A percentile compares a stretch with the other conserved stretches of the same genome.
These are phyloP conservation scores for Candida suzukii DNA, from an alignment of 805 yeast species.

Conservation along the genomic window DNA sequence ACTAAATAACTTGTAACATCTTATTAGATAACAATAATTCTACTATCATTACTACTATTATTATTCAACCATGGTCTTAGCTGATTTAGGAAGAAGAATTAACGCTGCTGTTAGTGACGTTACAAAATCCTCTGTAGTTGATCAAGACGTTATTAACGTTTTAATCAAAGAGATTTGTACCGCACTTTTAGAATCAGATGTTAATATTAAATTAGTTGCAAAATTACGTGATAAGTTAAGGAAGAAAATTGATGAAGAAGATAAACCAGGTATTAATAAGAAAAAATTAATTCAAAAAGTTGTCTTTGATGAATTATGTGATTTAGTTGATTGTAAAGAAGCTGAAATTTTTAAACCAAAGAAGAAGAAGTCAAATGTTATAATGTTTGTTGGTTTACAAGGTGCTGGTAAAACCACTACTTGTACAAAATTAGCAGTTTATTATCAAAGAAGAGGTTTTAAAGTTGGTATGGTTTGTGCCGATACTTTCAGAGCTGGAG, in stretches of 20 bases:
- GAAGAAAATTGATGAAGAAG: conserved; percentile 45
- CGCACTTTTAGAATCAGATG: conserved; percentile 91
- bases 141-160: conserved; percentile 48
- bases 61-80: conserved; percentile 54
- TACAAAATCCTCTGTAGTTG: conserved; percentile 53
- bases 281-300: conserved; percentile 82
- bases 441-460: conserved; percentile 87
- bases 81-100: conserved; percentile 72
- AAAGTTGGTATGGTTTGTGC: conserved; percentile 98
- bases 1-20: too few species aligned
- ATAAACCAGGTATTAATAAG: conserved; percentile 55
- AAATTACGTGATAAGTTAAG: conserved; percentile 67
- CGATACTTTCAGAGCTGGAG: conserved; percentile 99
- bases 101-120: conserved; percentile 66
- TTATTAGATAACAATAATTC: too few species aligned
- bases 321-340: conserved; percentile 65
- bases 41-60: background rate
- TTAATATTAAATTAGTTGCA: conserved; percentile 78
- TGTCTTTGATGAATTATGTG: conserved; percentile 87
- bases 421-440: conserved; percentile 93
- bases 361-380: conserved; percentile 70
- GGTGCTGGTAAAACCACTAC: conserved; percentile 99
- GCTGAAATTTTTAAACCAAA: conserved; percentile 61
- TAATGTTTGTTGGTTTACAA: conserved; percentile 97
- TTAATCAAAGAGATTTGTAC: conserved; percentile 85